Evolutionary conservation across 2,329 filamentous ascomycete species (phyloP).

Genomic region (Fusarium stilboides): DNA sequence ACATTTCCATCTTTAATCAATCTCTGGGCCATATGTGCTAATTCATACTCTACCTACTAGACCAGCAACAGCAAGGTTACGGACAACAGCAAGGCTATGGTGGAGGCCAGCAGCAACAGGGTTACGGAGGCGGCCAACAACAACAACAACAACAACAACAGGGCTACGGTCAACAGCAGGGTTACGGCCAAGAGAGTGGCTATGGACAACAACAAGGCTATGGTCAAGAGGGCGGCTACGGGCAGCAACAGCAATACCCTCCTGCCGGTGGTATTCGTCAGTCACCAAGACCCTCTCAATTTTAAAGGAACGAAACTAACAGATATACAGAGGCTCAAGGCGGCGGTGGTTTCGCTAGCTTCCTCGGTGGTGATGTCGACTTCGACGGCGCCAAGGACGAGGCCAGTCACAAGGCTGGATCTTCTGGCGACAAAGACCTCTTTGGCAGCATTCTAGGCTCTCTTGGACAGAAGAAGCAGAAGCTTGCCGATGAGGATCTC

Average conservation of each 20-base stretch:
- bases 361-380: constrained; percentile 63
- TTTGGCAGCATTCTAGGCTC: constrained; percentile 65
- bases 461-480: constrained; percentile 65
- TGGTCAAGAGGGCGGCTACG: constrained; percentile 9
- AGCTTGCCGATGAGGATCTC: constrained; percentile 64
- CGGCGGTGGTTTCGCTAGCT: constrained; percentile 56
- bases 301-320: constrained; percentile 17
- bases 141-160: constrained; percentile 33
- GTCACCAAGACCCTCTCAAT: constrained; percentile 27
- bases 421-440: constrained; percentile 62
- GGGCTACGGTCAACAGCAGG: constrained; percentile 29
- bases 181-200: constrained; percentile 23
- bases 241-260: constrained; percentile 42
- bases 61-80: constrained; percentile 23
- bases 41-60: constrained; percentile 14
- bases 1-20: not conserved
- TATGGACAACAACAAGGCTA: constrained; percentile 20
- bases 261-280: constrained; percentile 49
- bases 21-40: constrained; percentile 2
- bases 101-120: constrained; percentile 11
- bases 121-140: constrained; percentile 30
- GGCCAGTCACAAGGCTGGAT: constrained; percentile 63
- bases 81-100: constrained; percentile 9
- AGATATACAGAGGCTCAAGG: constrained; percentile 53
- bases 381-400: constrained; percentile 64